Conservation (phyloP, 352 stramenopile species). For the Pythium rhizo-oryzae region DNA sequence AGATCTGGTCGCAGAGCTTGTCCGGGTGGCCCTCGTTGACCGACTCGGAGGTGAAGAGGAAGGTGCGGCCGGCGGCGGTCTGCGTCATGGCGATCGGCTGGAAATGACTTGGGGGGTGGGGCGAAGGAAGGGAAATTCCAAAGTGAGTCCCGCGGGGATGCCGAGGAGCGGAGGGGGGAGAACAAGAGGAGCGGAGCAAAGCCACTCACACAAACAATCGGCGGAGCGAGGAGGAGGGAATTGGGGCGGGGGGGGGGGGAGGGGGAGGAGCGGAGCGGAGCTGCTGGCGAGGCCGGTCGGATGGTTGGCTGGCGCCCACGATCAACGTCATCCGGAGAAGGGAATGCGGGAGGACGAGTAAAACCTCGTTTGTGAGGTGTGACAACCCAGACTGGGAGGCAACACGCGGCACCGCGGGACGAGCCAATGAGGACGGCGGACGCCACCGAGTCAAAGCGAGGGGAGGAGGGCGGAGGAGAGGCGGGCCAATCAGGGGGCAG, state of each 20-base stretch:
- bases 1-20: conserved; percentile 99
- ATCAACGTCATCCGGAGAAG: conserved; percentile 22
- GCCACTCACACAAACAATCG: conserved; percentile 6
- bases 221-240: not conserved
- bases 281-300: conserved; percentile 4
- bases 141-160: conserved; percentile 36
- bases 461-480: conserved; percentile 3
- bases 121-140: conserved; percentile 50
- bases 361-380: conserved; percentile 19
- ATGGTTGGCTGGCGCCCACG: conserved; percentile 19
- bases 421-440: conserved; percentile 18
- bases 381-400: conserved; percentile 11
- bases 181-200: not conserved
- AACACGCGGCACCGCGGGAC: conserved; percentile 7
- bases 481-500: not conserved
- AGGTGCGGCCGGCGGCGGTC: conserved; percentile 69
- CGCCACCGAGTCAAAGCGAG: conserved; percentile 16
- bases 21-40: conserved; percentile 99
- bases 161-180: conserved; percentile 4
- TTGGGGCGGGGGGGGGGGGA: too few relatives aligned
- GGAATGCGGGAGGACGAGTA: conserved; percentile 2
- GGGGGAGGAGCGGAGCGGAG: conserved; percentile 6
- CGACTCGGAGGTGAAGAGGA: conserved; percentile 98
- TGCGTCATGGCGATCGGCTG: conserved; percentile 56
- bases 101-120: not conserved